Evolutionary conservation across 768 basidiomycete species (phyloP), one percentile per base, ranked within the genome.

Genomic region (Termitomyces sp.): DNA sequence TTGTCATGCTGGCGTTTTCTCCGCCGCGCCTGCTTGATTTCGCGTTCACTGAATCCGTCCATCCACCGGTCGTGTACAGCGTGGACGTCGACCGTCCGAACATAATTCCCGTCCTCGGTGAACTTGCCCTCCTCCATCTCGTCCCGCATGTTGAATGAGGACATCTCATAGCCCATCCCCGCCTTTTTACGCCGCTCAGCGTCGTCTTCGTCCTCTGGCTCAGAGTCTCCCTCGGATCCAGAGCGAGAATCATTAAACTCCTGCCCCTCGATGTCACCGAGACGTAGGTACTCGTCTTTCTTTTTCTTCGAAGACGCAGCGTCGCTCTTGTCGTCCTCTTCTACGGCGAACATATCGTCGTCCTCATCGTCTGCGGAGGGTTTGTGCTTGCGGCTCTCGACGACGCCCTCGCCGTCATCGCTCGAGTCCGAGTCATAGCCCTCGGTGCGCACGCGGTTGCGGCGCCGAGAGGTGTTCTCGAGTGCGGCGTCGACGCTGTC

Each of bases 61-160:
- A 99, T 89, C 97, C 97, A 99, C 32, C 83, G 82, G 70, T 99
- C 97, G 68, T 99, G 94, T 36, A 88, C 82, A 23, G 87, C 92
- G 66, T 94, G 89, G 1, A 90, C 91, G 69, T 99, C 97, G 66
- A 88, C 86, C 11, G 87, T 80, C 60, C 89, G 86, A 46, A 90
- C 84, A 66, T 94, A 93, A 63, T 71, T 89, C 44, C 97, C 97
- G 66, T 98, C 96, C 56, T 89, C 90, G 5, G 91, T 87, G 75
- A 99, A 98, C 66, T 94, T 92, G 36, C 97, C 97, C 72, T 98
- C 96, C 65, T 93, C 88, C 89, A 98, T 95, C 78, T 99, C 97
- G 63, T 92, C 89, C 59, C 94, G 88, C 96, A 99, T 98, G 70
- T 99, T 96, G 84, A 99, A 99, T 25, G 92, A 90, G 3, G 91